Percentiles rank a stretch among this genome's conserved stretches.
phyloP scores from a whole-genome alignment of 805 yeast genomes.

The Torulaspora indica region DNA sequence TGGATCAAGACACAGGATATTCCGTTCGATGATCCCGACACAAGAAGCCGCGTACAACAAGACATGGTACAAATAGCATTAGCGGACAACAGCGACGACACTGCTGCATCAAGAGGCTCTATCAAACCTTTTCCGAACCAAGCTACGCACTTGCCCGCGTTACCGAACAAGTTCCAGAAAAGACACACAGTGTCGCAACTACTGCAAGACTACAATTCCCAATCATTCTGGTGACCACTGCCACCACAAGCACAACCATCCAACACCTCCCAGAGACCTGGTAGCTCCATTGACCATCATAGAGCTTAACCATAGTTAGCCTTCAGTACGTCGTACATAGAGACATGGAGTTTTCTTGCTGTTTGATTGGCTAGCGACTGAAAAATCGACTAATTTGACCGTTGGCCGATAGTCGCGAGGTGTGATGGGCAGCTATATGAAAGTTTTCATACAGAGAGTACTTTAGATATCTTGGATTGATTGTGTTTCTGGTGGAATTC shows the following conservation, averaged over 20 bases:
- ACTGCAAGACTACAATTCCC: constrained; percentile 7
- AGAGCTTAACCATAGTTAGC: background rate
- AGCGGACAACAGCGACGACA: constrained; percentile 1
- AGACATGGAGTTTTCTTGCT: constrained; percentile 8
- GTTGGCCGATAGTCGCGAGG: constrained; percentile 12
- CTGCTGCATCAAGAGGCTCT: background rate
- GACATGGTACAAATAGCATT: constrained; percentile 18
- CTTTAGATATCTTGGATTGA: background rate
- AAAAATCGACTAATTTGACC: constrained; percentile 1
- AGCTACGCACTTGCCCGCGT: background rate
- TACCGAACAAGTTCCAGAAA: constrained; percentile 11
- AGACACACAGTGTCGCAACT: constrained; percentile 5
- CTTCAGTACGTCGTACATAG: background rate
- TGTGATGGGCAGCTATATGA: constrained; percentile 1
- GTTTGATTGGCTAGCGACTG: constrained; percentile 15
- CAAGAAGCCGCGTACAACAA: constrained; percentile 3
- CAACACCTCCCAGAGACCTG: too few species aligned
- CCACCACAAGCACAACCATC: background rate
- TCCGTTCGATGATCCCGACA: background rate
- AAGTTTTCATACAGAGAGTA: constrained; percentile 1
- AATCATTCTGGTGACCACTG: constrained; percentile 11
- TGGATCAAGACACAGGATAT: constrained; percentile 29
- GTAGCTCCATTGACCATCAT: background rate
- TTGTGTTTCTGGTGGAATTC: background rate
- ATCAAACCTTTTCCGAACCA: background rate